These are phyloP conservation scores for Trichophaea hybrida DNA, from an alignment of 2,329 filamentous ascomycete genomes.

Conservation along the genomic window DNA sequence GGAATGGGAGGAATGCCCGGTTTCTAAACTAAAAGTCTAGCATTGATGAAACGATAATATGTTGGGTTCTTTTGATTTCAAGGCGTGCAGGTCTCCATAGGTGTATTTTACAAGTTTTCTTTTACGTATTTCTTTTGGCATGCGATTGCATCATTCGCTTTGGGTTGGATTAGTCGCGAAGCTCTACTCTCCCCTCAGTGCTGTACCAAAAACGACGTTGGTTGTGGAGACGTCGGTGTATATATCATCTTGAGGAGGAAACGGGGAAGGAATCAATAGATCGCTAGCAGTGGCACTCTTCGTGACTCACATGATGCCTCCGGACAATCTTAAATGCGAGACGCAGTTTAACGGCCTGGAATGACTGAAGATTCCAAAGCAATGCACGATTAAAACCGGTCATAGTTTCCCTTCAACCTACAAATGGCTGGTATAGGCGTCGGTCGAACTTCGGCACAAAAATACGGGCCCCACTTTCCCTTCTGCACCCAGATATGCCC, in stretches of 20 bases:
- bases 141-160: neutral
- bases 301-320: no score
- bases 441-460: no score
- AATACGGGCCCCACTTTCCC: no score
- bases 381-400: no score
- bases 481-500: no score
- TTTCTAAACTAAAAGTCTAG: neutral
- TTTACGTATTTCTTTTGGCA: neutral
- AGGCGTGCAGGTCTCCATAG: neutral
- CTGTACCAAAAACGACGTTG: neutral
- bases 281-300: neutral
- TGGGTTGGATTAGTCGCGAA: neutral
- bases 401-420: no score
- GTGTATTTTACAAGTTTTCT: neutral
- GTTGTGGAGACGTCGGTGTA: neutral
- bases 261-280: neutral
- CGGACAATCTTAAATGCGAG: no score
- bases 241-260: neutral
- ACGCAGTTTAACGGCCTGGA: no score
- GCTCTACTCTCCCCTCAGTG: neutral
- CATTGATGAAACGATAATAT: neutral
- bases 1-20: slow-evolving; percentile 32
- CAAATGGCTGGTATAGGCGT: no score
- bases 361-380: no score
- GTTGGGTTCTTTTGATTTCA: neutral